Percentiles rank a stretch among this genome's conserved stretches.
These are phyloP conservation scores for Raphanus raphanistrum DNA, from an alignment of 345 rosid genomes.

Conservation along the genomic window DNA sequence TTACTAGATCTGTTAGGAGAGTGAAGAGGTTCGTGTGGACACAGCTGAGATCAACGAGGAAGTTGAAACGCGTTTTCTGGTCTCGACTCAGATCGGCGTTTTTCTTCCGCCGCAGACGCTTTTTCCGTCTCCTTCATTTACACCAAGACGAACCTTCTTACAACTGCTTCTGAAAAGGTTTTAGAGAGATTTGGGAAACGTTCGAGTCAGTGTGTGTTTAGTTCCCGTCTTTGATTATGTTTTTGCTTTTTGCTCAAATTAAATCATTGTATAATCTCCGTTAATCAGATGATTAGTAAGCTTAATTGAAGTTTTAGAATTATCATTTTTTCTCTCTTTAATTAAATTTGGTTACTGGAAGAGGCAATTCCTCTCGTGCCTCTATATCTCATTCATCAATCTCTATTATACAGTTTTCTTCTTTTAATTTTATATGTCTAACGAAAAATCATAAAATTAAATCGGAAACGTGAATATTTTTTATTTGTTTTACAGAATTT, in stretches of 20 bases:
- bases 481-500: too few relatives aligned
- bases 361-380: too few relatives aligned
- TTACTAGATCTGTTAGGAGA: slow-evolving; percentile 46
- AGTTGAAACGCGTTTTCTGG: slow-evolving; percentile 50
- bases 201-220: background rate
- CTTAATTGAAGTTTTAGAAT: background rate
- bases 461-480: too few relatives aligned
- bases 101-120: slow-evolving; percentile 48
- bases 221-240: background rate
- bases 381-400: too few relatives aligned
- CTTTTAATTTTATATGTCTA: too few relatives aligned
- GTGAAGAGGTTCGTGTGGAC: slow-evolving; percentile 51
- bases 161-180: slow-evolving; percentile 23
- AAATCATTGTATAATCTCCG: slow-evolving; percentile 11
- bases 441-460: too few relatives aligned
- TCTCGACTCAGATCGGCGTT: slow-evolving; percentile 51
- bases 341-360: background rate
- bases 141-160: slow-evolving; percentile 26
- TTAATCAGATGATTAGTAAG: background rate
- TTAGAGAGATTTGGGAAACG: slow-evolving; percentile 4
- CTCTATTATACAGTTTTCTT: too few relatives aligned
- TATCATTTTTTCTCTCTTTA: background rate
- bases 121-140: slow-evolving; percentile 47
- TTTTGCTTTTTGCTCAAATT: background rate
- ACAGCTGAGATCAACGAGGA: slow-evolving; percentile 49